Evolutionary conservation across 73 alveolate species (phyloP).

Genomic region (Paramecium pentaurelia): DNA sequence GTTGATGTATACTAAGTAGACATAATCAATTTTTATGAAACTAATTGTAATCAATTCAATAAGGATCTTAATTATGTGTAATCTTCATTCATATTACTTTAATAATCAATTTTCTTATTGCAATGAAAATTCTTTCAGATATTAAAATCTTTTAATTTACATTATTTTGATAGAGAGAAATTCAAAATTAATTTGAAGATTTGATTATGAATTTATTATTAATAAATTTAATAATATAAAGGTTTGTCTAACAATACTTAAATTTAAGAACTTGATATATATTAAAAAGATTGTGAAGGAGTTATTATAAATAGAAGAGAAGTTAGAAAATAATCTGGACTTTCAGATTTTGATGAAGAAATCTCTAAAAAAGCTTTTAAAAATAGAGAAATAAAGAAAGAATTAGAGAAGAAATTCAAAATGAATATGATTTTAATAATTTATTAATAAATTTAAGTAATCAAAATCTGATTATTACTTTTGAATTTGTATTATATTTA

Average conservation of each 20-base stretch:
- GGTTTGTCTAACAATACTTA: too few species aligned
- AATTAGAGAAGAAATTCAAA: neutral
- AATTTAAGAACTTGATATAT: neutral
- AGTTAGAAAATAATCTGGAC: neutral
- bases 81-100: neutral
- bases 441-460: neutral
- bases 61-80: neutral
- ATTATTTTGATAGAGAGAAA: neutral
- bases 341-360: neutral
- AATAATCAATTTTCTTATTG: too few species aligned
- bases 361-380: neutral
- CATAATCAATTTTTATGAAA: neutral
- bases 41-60: neutral
- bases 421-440: neutral
- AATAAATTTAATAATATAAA: too few species aligned
- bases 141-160: neutral
- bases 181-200: neutral
- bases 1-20: neutral
- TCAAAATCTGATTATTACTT: neutral
- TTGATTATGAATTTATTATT: too few species aligned
- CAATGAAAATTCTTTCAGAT: too few species aligned
- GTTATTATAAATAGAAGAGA: neutral
- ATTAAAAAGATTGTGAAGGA: slow-evolving; percentile 3
- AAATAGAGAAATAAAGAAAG: neutral
- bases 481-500: neutral